Evolutionary conservation across 1,284 basidiomycete genomes (phyloP).

Genomic region (Phellopilus nigrolimitatus): DNA sequence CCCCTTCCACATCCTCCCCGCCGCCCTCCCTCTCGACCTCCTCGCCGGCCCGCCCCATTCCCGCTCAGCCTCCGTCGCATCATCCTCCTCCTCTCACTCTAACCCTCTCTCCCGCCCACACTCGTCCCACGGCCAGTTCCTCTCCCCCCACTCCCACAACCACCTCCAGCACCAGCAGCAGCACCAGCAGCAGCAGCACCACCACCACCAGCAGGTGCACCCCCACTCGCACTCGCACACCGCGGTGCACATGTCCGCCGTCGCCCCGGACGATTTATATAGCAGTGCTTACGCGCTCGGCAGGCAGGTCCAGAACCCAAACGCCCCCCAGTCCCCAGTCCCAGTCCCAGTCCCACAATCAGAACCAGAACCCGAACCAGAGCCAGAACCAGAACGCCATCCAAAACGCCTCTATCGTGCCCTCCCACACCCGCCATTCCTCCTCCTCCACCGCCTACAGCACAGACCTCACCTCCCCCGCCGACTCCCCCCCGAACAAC

Average conservation of each 20-base stretch:
- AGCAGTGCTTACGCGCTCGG: conserved; percentile 26
- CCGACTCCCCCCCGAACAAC: conserved; percentile 67
- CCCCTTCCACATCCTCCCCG: conserved; percentile 44
- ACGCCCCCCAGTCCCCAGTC: too few species aligned
- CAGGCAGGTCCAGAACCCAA: too few species aligned
- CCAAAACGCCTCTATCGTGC: conserved; percentile 11
- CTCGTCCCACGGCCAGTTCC: too few species aligned
- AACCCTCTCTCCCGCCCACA: too few species aligned
- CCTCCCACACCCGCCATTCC: conserved; percentile 35
- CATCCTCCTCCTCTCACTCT: too few species aligned
- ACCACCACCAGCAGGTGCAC: conserved; percentile 25
- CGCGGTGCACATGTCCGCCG: conserved; percentile 28
- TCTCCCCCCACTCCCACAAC: too few species aligned
- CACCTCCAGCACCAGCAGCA: too few species aligned
- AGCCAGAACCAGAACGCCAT: too few species aligned
- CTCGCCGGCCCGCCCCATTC: too few species aligned
- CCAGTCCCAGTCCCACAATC: too few species aligned
- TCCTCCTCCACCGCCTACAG: conserved; percentile 40
- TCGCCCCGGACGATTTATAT: conserved; percentile 39
- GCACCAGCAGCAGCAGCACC: conserved; percentile 1
- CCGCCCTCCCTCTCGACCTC: conserved; percentile 62
- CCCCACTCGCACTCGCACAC: conserved; percentile 67
- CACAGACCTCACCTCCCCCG: conserved; percentile 42
- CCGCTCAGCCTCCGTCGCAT: too few species aligned
- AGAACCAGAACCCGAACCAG: too few species aligned